Conservation (phyloP, 1,284 basidiomycete species). For the Mycena sp. region DNA sequence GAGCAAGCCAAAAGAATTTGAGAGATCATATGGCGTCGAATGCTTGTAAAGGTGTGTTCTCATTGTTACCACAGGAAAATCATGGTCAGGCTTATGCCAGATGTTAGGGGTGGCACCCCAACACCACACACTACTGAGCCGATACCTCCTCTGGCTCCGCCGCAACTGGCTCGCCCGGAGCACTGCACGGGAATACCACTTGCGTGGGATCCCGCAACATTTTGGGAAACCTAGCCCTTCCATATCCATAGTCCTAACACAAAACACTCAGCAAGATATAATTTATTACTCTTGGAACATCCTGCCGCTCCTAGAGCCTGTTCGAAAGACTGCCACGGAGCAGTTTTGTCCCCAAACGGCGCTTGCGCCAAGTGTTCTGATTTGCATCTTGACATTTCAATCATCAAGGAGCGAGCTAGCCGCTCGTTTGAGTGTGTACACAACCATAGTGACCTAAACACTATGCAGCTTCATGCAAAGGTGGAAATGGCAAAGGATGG, state of each 20-base stretch:
- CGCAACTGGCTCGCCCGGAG: background rate
- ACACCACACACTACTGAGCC: background rate
- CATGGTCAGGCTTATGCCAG: too few species aligned
- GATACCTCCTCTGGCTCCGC: background rate
- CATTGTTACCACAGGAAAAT: too few species aligned
- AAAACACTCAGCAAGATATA: conserved; percentile 1
- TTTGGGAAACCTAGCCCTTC: conserved; percentile 9
- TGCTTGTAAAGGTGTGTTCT: too few species aligned
- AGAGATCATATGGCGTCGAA: too few species aligned
- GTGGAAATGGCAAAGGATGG: background rate
- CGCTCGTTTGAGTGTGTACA: background rate
- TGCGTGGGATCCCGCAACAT: conserved; percentile 4
- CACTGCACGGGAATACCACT: too few species aligned
- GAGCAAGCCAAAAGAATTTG: too few species aligned
- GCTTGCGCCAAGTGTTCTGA: conserved; percentile 5
- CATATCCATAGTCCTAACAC: conserved; percentile 1
- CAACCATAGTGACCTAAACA: conserved; percentile 3
- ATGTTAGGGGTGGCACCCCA: too few species aligned
- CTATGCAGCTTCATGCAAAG: conserved; percentile 4
- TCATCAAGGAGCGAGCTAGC: conserved; percentile 8
- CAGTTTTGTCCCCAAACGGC: background rate
- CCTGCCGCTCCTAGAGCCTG: background rate
- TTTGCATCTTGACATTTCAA: too few species aligned
- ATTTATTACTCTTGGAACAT: background rate
- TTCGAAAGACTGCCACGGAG: background rate